Base-by-base conservation (phyloP, 2,329 filamentous ascomycete species). In the Chaetomium olivaceum region DNA sequence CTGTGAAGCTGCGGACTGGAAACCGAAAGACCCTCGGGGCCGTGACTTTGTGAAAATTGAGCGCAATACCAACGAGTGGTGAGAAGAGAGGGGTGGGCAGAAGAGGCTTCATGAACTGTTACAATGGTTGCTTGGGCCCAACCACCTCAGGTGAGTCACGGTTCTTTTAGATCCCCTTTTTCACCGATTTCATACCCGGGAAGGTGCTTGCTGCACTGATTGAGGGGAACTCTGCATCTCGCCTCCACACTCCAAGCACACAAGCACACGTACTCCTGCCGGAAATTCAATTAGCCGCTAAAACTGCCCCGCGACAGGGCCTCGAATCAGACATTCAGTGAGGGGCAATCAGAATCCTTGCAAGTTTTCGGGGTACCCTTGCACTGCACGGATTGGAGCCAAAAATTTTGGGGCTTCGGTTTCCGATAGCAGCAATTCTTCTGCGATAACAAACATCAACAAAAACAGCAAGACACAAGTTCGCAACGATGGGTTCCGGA, bases 101-200 rank as follows among this genome's bases (percentile, higher is more conserved):
- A 58, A 71, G 63, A 59, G 63, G 69, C 68, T 71, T 72, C 73
- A 75, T 75, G 64, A 71, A 73, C 68, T 61, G 68, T 29, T 61
- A 48, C 27, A 25, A 48, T 58, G 60, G 64, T 67, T 64, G 59
- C 64, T 57, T 61, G 66, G 46, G 60, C 64, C 67, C 69, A 67
- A 66, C 63, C 63, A n/a, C n/a, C n/a, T n/a, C n/a, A 68, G 61
- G 71, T 73, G 72, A 73, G 70, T 74, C 72, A 74, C 69, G 64
- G 63, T 55, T 61, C 50, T 67, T 66, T 64, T 63, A 65, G 52
- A 58, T 67, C 68, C 64, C 66, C 58, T 68, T 69, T 68, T 65
- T 68, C 46, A 62, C 62, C 65, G 60, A 65, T 64, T 56, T 58
- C 56, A 61, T 64, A 61, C 60, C 63, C 58, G 59, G 63, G 39